Evolutionary conservation across 495 filamentous ascomycete genomes (phyloP), one percentile per base, ranked within the genome.

Genomic region (Apiosordaria backusii): DNA sequence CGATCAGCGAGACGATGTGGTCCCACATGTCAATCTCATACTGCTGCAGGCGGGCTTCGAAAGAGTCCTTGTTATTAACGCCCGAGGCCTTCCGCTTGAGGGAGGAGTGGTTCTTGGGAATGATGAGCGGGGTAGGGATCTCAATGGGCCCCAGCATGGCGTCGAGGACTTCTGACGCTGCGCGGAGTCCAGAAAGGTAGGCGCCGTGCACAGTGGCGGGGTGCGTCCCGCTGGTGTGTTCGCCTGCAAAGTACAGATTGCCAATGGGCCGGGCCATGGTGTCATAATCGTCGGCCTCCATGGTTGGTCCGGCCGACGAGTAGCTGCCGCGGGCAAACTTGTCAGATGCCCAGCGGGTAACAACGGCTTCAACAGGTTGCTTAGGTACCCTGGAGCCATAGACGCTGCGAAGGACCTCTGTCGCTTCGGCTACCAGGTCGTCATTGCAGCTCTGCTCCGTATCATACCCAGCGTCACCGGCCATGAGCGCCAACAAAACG

Each of bases 191-290:
- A 7, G 93, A 96, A 22, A 99, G 86, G 75, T 97, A 99, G 5
- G 95, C 95, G 6, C 95, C 95, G 70, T 99, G 95, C 1, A 98
- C 95, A 4, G 95, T 98, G 26, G 95, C 95, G 9, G 95, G 95
- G 76, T 99, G 93, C 2, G 92, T 96, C 57, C 91, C 92, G 75
- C 90, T 96, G 3, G 95, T 97, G 50, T 95, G 94, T 78, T 99
- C 95, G 24, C 95, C 95, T 4, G 96, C 95, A 78, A 99, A 99
- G 80, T 94, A 93, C 19, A 99, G 80, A 65, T 95, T 96, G 50
- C 91, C 92, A 57, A 97, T 80, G 2, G 88, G 79, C 68, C 84
- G 79, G n/a, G 95, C 93, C 92, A 98, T 97, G 21, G 86, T 79
- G 73, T 98, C 92, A 76, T 98, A 98, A 76, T 99, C 95, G 54